Percentiles rank a stretch among this genome's conserved stretches.
These are phyloP conservation scores for barley (Hordeum vulgare) DNA, from an alignment of 176 grass and related monocot genomes.

Conservation along the genomic window DNA sequence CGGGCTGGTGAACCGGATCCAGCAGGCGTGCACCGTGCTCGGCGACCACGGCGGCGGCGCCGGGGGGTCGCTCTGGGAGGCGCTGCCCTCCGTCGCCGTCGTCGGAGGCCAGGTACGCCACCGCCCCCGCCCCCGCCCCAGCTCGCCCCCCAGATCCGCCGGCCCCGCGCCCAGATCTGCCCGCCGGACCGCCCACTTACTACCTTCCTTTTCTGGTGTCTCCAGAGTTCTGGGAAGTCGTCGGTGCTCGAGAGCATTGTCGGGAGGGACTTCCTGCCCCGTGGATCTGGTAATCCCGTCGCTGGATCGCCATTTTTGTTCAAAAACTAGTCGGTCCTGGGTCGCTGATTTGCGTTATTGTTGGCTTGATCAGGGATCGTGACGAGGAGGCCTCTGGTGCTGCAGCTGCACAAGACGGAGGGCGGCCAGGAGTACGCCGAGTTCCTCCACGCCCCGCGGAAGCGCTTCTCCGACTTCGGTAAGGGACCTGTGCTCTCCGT, in stretches of 20 bases:
- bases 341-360: background rate
- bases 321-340: background rate
- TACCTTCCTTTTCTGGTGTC: slow-evolving; percentile 7
- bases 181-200: background rate
- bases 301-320: slow-evolving; percentile 4
- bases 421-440: slow-evolving; percentile 82
- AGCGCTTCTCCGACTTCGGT: slow-evolving; percentile 82
- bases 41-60: slow-evolving; percentile 89
- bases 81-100: slow-evolving; percentile 96
- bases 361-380: slow-evolving; percentile 69
- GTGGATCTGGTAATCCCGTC: slow-evolving; percentile 92
- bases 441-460: slow-evolving; percentile 88
- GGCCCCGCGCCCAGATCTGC: slow-evolving; percentile 26
- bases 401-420: slow-evolving; percentile 94
- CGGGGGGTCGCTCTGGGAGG: slow-evolving; percentile 86
- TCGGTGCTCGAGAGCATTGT: slow-evolving; percentile 99
- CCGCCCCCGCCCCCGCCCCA: background rate
- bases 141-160: background rate
- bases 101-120: slow-evolving; percentile 90
- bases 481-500: background rate
- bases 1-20: slow-evolving; percentile 98
- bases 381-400: slow-evolving; percentile 88
- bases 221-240: slow-evolving; percentile 96
- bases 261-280: slow-evolving; percentile 97
- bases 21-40: slow-evolving; percentile 91